Evolutionary conservation across 1,284 basidiomycete genomes (phyloP), one percentile per base, ranked within the genome.

Genomic region (Leccinum pachyderme): DNA sequence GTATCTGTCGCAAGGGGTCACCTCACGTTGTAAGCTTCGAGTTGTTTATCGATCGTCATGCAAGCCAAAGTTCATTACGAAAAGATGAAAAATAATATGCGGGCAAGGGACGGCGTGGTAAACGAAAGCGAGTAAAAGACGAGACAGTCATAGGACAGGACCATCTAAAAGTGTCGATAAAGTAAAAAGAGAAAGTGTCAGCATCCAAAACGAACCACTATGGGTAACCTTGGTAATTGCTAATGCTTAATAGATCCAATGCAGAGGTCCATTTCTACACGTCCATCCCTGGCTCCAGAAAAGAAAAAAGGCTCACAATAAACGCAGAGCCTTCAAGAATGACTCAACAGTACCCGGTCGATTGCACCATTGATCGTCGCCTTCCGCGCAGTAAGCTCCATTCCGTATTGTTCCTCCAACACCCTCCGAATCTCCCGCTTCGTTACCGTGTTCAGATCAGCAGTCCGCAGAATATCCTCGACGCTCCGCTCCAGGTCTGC

Each of bases 361-460:
- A 91, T 89, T 22, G 84, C 79, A 52, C 81, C 77, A 63, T 90
- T 91, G 68, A 91, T 89, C 27, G 76, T 76, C 24, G 76, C 74
- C 71, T 91, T 91, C 55, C 84, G 79, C 31, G 81, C 59, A 9
- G 82, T 80, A 56, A 91, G 72, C 66, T 90, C 88, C 75, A 84
- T 82, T 28, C 84, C 85, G 66, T 87, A 95, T 60, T 81, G 81
- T 56, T 85, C 83, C 72, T 95, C 91, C 49, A 98, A 75, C 65
- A 86, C 84, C 56, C 84, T 80, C 48, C 95, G 82, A 53, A 98
- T 87, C 62, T 88, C 88, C 62, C 93, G 86, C 77, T 97, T 97
- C 49, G 94, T 96, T 54, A 96, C 81, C 22, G 84, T 85, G 66
- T 93, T 93, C 52, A 97, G 77, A 73, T 97, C 93, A 0, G 92